These are phyloP conservation scores for Claviceps fusiformis DNA, from an alignment of 2,329 filamentous ascomycete species.

Conservation along the genomic window DNA sequence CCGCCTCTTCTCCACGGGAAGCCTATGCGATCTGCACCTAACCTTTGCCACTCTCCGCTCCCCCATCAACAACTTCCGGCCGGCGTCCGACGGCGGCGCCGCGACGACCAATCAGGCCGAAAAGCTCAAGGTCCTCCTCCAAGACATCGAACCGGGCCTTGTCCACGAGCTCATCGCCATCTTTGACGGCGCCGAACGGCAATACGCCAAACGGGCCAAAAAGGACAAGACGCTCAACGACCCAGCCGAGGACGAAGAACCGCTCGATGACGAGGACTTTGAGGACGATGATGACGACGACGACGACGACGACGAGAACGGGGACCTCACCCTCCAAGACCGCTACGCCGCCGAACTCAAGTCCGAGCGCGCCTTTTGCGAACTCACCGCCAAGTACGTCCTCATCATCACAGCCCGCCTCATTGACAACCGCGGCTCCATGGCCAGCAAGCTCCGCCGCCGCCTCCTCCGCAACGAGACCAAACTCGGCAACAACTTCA, in stretches of 20 bases:
- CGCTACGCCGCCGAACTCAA: conserved; percentile 54
- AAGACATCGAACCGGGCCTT: conserved; percentile 50
- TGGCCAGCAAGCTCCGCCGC: conserved; percentile 51
- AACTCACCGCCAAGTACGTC: conserved; percentile 73
- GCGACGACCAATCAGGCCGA: conserved; percentile 13
- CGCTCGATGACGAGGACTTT: conserved; percentile 44
- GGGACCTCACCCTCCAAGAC: conserved; percentile 41
- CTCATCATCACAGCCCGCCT: conserved; percentile 64
- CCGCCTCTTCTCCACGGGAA: conserved; percentile 60
- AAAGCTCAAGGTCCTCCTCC: conserved; percentile 36
- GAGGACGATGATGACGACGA: conserved; percentile 35
- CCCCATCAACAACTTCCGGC: conserved; percentile 27
- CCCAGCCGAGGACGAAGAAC: conserved; percentile 59
- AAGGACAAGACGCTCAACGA: conserved; percentile 44
- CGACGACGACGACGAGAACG: conserved; percentile 40
- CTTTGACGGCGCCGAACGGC: conserved; percentile 63
- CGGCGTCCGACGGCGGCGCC: conserved; percentile 10
- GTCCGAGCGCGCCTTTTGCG: conserved; percentile 75
- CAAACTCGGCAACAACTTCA: conserved; percentile 74
- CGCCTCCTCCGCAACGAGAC: conserved; percentile 66
- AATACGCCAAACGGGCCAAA: conserved; percentile 57
- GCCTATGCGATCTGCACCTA: conserved; percentile 69
- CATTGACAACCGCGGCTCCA: conserved; percentile 49
- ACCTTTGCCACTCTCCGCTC: conserved; percentile 62
- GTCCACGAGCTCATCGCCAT: conserved; percentile 61